A percentile compares a stretch with the other conserved stretches of the same genome.
Evolutionary conservation across 257 asterid species (phyloP).

Genomic region (Leptodermis oblonga): DNA sequence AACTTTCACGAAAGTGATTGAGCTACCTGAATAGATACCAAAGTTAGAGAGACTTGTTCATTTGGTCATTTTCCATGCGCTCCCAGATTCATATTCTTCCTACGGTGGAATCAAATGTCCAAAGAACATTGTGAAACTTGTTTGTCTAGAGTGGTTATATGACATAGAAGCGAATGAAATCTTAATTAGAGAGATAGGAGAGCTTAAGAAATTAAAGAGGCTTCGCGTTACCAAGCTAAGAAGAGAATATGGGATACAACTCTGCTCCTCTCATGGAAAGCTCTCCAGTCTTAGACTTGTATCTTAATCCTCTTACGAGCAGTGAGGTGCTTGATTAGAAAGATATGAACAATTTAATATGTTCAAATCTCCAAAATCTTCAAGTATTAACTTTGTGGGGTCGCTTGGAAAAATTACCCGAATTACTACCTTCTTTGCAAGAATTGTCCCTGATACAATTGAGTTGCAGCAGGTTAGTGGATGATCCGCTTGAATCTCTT

Average conservation of each 20-base stretch:
- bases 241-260: constrained; percentile 16
- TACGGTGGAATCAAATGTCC: constrained; percentile 13
- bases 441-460: constrained; percentile 7
- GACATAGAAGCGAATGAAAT: neutral
- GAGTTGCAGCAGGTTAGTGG: no score
- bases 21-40: constrained; percentile 17
- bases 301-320: neutral
- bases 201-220: constrained; percentile 16
- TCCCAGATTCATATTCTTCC: neutral
- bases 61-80: neutral
- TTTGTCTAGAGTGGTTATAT: constrained; percentile 8
- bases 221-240: constrained; percentile 21
- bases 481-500: no score
- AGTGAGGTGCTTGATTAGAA: constrained; percentile 21
- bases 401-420: constrained; percentile 21
- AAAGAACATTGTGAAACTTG: constrained; percentile 3
- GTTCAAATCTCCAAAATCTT: constrained; percentile 13
- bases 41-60: constrained; percentile 7
- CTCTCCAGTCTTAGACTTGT: constrained; percentile 16
- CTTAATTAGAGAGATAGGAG: constrained; percentile 11
- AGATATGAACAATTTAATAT: neutral
- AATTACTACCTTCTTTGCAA: constrained; percentile 19
- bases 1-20: neutral
- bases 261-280: constrained; percentile 26
- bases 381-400: constrained; percentile 12